phyloP scores from a whole-genome alignment of 306 rosid species.

The Sicyos edulis region DNA sequence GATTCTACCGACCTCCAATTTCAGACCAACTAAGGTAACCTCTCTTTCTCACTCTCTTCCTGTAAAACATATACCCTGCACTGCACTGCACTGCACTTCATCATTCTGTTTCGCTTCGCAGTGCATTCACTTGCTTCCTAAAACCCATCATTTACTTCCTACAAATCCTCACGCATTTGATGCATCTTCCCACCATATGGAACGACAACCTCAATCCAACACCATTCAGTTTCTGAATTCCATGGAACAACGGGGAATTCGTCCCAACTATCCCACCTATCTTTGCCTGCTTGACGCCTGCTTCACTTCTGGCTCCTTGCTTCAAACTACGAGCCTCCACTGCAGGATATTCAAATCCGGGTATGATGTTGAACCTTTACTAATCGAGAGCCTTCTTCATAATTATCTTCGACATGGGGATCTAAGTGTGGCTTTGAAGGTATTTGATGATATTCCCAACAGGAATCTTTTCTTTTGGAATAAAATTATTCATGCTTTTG shows the following conservation, averaged over 20 bases:
- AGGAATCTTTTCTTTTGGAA: constrained; percentile 55
- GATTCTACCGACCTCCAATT: constrained; percentile 4
- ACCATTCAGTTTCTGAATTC: constrained; percentile 47
- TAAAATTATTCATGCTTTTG: constrained; percentile 41
- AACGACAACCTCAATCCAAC: constrained; percentile 25
- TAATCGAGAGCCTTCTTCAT: constrained; percentile 45
- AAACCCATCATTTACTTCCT: constrained; percentile 29
- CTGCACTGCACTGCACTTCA: too few species aligned
- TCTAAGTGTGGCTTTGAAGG: constrained; percentile 37
- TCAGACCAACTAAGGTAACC: neutral
- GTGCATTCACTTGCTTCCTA: constrained; percentile 27
- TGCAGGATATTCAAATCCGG: constrained; percentile 62
- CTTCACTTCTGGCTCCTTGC: constrained; percentile 39
- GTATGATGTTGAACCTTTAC: constrained; percentile 35
- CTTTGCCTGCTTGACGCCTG: constrained; percentile 66
- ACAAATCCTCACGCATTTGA: constrained; percentile 31
- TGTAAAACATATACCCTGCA: neutral
- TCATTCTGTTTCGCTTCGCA: constrained; percentile 26
- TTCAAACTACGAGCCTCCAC: constrained; percentile 53
- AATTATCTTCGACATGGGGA: constrained; percentile 43
- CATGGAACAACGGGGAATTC: constrained; percentile 60
- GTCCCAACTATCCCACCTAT: constrained; percentile 64
- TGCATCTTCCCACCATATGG: constrained; percentile 25
- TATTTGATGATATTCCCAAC: constrained; percentile 47
- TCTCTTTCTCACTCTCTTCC: neutral